Percentiles rank a stretch among this genome's conserved stretches.
Conservation (phyloP, 1,139 yeast genomes). For the Wickerhamiella pararugosa region DNA sequence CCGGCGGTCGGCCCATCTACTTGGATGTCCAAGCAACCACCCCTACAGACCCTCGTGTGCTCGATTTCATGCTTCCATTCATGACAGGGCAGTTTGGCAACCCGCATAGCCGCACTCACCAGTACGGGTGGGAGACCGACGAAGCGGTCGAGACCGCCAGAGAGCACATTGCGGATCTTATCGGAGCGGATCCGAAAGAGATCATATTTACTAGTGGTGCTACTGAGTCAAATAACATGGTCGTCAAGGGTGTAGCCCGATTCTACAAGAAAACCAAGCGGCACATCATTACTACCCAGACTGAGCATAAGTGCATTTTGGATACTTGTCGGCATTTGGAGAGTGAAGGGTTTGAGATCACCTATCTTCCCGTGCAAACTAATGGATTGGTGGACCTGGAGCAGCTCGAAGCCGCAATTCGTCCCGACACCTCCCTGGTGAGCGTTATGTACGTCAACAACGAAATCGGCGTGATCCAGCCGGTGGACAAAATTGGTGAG, state of each 20-base stretch:
- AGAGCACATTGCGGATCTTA: slow-evolving; percentile 60
- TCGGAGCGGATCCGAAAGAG: slow-evolving; percentile 91
- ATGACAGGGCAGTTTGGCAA: slow-evolving; percentile 92
- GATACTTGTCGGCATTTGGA: slow-evolving; percentile 91
- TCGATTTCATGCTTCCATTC: slow-evolving; percentile 84
- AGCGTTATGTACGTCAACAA: slow-evolving; percentile 97
- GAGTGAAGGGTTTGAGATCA: slow-evolving; percentile 93
- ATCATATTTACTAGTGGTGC: slow-evolving; percentile 96
- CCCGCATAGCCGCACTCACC: slow-evolving; percentile 93
- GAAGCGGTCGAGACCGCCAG: slow-evolving; percentile 82
- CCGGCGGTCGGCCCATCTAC: slow-evolving; percentile 17
- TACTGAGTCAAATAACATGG: slow-evolving; percentile 92
- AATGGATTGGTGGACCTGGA: slow-evolving; percentile 74
- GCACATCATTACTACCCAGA: slow-evolving; percentile 89
- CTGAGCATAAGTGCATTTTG: slow-evolving; percentile 95
- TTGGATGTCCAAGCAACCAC: slow-evolving; percentile 53
- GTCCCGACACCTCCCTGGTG: slow-evolving; percentile 82
- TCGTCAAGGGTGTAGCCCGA: slow-evolving; percentile 86
- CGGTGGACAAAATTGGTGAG: slow-evolving; percentile 81
- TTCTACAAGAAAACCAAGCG: slow-evolving; percentile 80
- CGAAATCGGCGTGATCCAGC: slow-evolving; percentile 96
- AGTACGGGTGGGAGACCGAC: slow-evolving; percentile 99
- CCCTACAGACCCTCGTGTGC: slow-evolving; percentile 92
- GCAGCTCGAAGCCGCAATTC: slow-evolving; percentile 64
- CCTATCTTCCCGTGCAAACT: slow-evolving; percentile 68